These are phyloP conservation scores for Pestalotiopsis sp. DNA, from an alignment of 2,329 filamentous ascomycete species.

Conservation along the genomic window DNA sequence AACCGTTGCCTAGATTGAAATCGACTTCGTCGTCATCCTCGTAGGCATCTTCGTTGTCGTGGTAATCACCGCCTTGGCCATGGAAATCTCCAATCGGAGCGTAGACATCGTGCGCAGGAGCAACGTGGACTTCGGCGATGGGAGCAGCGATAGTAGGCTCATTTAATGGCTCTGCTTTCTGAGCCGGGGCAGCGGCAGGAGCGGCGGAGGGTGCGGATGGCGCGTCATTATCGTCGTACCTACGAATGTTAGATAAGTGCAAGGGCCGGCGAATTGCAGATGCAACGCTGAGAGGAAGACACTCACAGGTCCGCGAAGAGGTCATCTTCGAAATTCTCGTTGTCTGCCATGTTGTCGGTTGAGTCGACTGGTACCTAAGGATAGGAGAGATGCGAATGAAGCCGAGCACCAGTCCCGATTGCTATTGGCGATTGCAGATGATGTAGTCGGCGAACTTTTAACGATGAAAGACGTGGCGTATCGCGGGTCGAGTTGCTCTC, in stretches of 20 bases:
- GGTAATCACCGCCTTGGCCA: constrained; percentile 40
- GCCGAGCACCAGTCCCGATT: background rate
- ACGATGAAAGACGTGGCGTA: background rate
- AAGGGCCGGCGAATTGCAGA: background rate
- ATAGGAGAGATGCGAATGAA: background rate
- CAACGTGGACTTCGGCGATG: background rate
- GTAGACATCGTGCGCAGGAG: constrained; percentile 11
- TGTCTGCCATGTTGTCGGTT: constrained; percentile 67
- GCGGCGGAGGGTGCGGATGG: constrained; percentile 37
- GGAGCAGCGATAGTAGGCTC: constrained; percentile 24
- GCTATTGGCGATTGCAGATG: background rate
- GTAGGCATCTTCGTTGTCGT: constrained; percentile 38
- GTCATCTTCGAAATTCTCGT: constrained; percentile 85
- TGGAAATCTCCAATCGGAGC: constrained; percentile 21
- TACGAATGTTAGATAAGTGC: constrained; percentile 28
- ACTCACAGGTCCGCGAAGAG: constrained; percentile 93
- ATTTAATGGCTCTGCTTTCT: constrained; percentile 13
- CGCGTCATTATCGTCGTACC: constrained; percentile 68
- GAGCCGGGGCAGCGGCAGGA: background rate
- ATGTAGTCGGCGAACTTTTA: background rate
- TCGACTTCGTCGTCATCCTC: constrained; percentile 61
- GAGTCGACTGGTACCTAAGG: background rate
- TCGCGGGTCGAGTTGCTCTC: background rate
- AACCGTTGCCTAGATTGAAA: constrained; percentile 54
- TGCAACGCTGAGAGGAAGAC: background rate